Evolutionary conservation across 129 eudicot genomes (phyloP).

Genomic region (Pittosporum tobira): DNA sequence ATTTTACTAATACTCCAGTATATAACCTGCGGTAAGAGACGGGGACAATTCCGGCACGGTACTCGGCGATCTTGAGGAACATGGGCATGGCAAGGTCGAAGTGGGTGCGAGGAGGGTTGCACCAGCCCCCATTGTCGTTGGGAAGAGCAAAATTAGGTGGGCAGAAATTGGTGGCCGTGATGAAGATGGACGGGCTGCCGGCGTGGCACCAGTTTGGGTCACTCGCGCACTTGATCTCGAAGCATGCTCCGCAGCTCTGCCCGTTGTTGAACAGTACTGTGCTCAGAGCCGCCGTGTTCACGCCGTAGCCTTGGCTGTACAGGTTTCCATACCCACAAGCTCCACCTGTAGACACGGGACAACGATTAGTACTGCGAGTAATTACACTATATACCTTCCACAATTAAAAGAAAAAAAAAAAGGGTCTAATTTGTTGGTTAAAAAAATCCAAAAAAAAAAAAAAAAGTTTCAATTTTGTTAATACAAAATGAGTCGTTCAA

Average conservation of each 20-base stretch:
- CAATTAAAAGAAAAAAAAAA: no score
- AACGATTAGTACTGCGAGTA: no score
- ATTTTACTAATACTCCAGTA: no score
- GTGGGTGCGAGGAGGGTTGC: conserved; percentile 84
- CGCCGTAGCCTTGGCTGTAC: conserved; percentile 91
- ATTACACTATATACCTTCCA: no score
- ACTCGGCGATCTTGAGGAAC: conserved; percentile 80
- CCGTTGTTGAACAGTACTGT: conserved; percentile 73
- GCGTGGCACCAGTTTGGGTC: conserved; percentile 71
- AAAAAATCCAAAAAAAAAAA: no score
- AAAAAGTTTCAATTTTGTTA: neutral
- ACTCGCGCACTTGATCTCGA: conserved; percentile 57
- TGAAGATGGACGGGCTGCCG: conserved; percentile 77
- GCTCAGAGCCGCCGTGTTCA: conserved; percentile 85
- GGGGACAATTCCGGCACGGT: conserved; percentile 94
- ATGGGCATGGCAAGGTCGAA: conserved; percentile 92
- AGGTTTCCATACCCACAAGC: conserved; percentile 89
- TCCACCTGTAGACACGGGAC: conserved; percentile 36
- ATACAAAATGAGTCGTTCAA: no score
- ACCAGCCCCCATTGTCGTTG: conserved; percentile 86
- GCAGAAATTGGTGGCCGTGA: conserved; percentile 88
- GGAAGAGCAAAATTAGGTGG: conserved; percentile 72
- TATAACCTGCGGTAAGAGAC: conserved; percentile 71
- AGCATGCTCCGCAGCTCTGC: conserved; percentile 78
- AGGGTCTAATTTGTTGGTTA: no score